Base-by-base conservation (phyloP, 129 eudicot species). In the Solidago caesia region DNA sequence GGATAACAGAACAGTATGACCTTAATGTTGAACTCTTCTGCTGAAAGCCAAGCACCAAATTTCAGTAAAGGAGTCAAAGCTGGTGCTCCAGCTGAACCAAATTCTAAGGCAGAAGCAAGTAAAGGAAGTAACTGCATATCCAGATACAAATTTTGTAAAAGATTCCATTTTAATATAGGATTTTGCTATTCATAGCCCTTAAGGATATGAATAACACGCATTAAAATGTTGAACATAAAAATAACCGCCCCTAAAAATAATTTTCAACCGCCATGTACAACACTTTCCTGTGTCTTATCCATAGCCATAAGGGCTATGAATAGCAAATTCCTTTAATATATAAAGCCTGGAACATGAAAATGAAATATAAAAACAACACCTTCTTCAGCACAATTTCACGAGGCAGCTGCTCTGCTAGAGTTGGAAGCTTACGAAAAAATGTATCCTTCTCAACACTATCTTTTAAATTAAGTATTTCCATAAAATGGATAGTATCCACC, bases 401-500 rank as follows among this genome's bases (percentile, higher is more conserved):
- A 83, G 99, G 97, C 33, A 94, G 88, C 85, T 94, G 99, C 79
- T 94, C 99, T 3, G 99, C 91, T 51, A 88, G 85, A 82, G 83
- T 94, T 53, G 99, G 99, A 53, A 94, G 99, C 80, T 91, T 94
- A 61, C 99, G 97, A 74, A 94, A 94, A 78, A 94, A 94, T 51
- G 89, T 85, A 81, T 94, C 99, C 81, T 94, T 94, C 78, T 91
- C 99, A 41, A 91, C 97, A 82, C 99, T 94, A 77, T 94, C 99
- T 77, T 94, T 94, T 74, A 94, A 73, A 84, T 89, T 94, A 48
- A 94, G 93, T 69, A 94, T 87, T 82, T 94, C 98, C 98, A 94
- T 91, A 69, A 94, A 91, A 67, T 91, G 97, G 83, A 94, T 94
- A 49, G 99, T 94, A 64, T 94, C 99, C 86, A 94, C 97, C 90